A percentile compares a stretch with the other conserved stretches of the same genome.
Evolutionary conservation across 768 basidiomycete genomes (phyloP).

Genomic region (Mycena capillaripes): DNA sequence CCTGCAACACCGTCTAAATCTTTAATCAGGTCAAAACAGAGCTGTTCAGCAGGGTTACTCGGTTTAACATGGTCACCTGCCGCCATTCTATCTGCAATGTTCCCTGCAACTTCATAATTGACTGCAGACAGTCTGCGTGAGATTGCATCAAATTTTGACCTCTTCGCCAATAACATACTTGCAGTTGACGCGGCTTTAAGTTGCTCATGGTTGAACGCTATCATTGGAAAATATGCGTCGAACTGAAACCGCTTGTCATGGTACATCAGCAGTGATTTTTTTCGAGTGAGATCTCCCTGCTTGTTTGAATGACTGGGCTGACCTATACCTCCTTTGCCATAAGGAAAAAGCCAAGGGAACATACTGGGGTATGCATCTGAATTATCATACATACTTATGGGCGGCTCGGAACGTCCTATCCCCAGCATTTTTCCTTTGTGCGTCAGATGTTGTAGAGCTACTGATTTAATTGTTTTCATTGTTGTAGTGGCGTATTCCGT

Average conservation of each 20-base stretch:
- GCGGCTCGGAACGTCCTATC: constrained; percentile 35
- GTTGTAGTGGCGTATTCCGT: constrained; percentile 36
- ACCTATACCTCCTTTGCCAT: constrained; percentile 50
- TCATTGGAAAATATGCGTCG: constrained; percentile 47
- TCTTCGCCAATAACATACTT: constrained; percentile 46
- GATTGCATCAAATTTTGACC: constrained; percentile 43
- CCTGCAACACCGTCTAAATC: constrained; percentile 52
- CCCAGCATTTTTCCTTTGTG: constrained; percentile 36
- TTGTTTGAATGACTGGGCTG: background rate
- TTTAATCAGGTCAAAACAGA: constrained; percentile 49
- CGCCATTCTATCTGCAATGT: constrained; percentile 38
- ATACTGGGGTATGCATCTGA: constrained; percentile 50
- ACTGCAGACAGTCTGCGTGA: constrained; percentile 38
- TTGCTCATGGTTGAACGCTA: constrained; percentile 57
- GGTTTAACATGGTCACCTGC: constrained; percentile 43
- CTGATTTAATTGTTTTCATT: constrained; percentile 34
- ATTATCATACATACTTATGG: constrained; percentile 46
- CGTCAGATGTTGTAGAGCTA: constrained; percentile 41
- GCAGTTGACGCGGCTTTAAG: constrained; percentile 45
- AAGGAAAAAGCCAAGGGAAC: constrained; percentile 57
- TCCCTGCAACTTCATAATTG: constrained; percentile 38
- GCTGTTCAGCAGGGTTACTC: constrained; percentile 47
- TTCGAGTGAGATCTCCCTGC: constrained; percentile 39
- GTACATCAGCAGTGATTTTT: constrained; percentile 47
- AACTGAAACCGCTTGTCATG: constrained; percentile 46